Percentiles rank a stretch among this genome's conserved stretches.
Evolutionary conservation across 257 asterid genomes (phyloP).

Genomic region (Plantago ovata): DNA sequence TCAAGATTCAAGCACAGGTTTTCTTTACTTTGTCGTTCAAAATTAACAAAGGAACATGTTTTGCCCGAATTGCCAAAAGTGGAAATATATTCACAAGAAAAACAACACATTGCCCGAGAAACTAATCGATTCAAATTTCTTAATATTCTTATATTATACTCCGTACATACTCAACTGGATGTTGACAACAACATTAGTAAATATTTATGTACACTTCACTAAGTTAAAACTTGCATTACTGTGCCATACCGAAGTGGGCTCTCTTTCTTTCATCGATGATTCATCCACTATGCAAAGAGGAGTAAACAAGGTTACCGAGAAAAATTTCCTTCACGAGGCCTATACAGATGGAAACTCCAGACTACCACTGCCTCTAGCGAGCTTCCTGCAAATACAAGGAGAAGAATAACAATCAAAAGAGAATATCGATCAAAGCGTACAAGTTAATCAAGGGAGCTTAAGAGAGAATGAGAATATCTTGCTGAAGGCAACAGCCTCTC

Average conservation of each 20-base stretch:
- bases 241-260: slow-evolving; percentile 2
- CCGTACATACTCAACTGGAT: slow-evolving; percentile 14
- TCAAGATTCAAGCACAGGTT: too few species aligned
- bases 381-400: slow-evolving; percentile 31
- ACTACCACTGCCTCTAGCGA: slow-evolving; percentile 30
- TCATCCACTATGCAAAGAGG: slow-evolving; percentile 21
- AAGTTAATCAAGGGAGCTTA: neutral
- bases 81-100: neutral
- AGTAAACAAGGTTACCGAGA: slow-evolving; percentile 26
- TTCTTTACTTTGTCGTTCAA: too few species aligned
- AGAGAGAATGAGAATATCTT: too few species aligned
- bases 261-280: slow-evolving; percentile 20
- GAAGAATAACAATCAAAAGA: neutral
- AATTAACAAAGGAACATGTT: too few species aligned
- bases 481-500: too few species aligned
- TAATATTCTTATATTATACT: too few species aligned
- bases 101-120: neutral
- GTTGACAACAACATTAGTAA: slow-evolving; percentile 18
- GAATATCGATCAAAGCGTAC: too few species aligned
- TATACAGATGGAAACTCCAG: slow-evolving; percentile 44
- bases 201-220: slow-evolving; percentile 23
- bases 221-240: slow-evolving; percentile 16
- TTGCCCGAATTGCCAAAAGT: too few species aligned
- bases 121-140: neutral
- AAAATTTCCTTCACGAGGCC: slow-evolving; percentile 29